phyloP scores from a whole-genome alignment of 192 early-diverging fungal species.

The Coemansia sp. region DNA sequence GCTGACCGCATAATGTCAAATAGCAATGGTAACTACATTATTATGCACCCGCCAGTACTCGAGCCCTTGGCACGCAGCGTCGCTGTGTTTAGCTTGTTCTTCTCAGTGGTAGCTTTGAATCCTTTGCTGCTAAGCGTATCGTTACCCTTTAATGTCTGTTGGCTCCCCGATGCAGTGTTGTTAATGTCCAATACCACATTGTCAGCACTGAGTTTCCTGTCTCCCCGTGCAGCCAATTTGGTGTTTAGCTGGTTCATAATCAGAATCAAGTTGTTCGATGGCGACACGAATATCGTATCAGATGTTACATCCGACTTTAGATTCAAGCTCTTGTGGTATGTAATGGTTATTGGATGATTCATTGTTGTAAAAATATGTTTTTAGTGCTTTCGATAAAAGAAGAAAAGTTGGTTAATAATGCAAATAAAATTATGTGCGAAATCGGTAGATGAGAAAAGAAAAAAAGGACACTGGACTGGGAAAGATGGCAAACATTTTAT shows the following conservation, averaged over 20 bases:
- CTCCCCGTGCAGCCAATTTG: not conserved
- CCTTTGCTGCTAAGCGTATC: not conserved
- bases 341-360: not conserved
- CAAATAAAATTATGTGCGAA: too few species aligned
- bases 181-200: not conserved
- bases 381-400: not conserved
- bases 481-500: not conserved
- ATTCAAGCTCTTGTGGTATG: not conserved
- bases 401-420: not conserved
- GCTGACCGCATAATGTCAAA: too few species aligned
- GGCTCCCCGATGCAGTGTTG: not conserved
- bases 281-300: not conserved
- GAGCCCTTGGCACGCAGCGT: not conserved
- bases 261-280: not conserved
- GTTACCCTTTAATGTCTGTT: not conserved
- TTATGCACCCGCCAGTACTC: not conserved
- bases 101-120: not conserved
- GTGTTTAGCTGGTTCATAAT: not conserved
- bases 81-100: not conserved
- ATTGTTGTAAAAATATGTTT: not conserved
- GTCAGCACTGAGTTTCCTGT: not conserved
- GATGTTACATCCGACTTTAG: not conserved
- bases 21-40: not conserved
- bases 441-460: not conserved
- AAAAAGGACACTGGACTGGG: not conserved